Base-by-base conservation (phyloP, 306 rosid species). In the Amphicarpaea edgeworthii region DNA sequence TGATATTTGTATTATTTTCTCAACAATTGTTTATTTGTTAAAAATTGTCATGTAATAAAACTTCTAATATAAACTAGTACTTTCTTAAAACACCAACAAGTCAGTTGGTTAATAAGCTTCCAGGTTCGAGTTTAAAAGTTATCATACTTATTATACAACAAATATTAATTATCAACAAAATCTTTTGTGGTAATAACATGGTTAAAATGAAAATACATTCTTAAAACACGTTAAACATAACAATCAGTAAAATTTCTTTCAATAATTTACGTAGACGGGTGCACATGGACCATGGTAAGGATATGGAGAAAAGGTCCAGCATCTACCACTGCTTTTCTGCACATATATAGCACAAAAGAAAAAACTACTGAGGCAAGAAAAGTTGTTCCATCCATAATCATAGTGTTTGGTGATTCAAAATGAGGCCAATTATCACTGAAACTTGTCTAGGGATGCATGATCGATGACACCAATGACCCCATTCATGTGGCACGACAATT, bases 271-370 rank as follows among this genome's bases (percentile, higher is more conserved):
- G 49, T 30, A 53, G 67, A 34, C 12, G 84, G 84, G 54, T 68
- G 85, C 91, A 89, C 84, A 75, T 87, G n/a, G n/a, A n/a, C n/a
- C n/a, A n/a, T n/a, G 88, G 82, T 26, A 40, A 75, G 65, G 90
- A 68, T 88, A 85, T 71, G 74, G 78, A 84, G 68, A 87, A 83
- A 82, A 79, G 68, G 68, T 82, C 68, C 60, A 73, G 34, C 53
- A 45, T 30, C 8, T 28, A 42, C 12, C 80, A 69, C 64, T 69
- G 34, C 81, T 71, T 75, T 77, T 61, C 30, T 55, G 37, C 73
- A 49, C 19, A 28, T n/a, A n/a, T n/a, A n/a, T 62, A 5, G 17
- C 51, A 65, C 17, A 50, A 47, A 10, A 34, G 68, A 8, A 75
- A 80, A 80, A 61, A 49, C 24, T n/a, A 71, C 4, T 37, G 24